Conservation (phyloP, 208 protist species). For the Trypanosoma cruzi region DNA sequence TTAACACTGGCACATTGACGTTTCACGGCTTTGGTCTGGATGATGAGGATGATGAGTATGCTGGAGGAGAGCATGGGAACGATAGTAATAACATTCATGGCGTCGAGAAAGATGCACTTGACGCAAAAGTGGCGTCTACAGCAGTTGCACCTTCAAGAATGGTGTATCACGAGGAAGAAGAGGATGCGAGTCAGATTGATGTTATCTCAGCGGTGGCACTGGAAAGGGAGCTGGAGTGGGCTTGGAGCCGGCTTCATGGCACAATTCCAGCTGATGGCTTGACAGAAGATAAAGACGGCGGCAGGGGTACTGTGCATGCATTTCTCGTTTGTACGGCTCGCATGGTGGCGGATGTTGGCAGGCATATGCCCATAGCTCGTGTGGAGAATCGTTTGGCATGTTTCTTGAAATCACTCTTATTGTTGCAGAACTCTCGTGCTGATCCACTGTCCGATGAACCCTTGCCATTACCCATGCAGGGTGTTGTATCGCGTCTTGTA, state of each 20-base stretch:
- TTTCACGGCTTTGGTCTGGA: constrained; percentile 67
- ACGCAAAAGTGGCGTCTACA: background rate
- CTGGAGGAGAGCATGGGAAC: constrained; percentile 15
- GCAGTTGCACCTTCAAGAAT: background rate
- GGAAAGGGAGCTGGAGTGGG: constrained; percentile 12
- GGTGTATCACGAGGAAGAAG: background rate
- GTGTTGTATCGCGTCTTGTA: constrained; percentile 11
- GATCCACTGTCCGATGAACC: background rate
- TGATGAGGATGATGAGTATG: constrained; percentile 43
- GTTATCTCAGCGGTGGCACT: background rate
- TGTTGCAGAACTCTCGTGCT: background rate
- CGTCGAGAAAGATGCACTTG: background rate
- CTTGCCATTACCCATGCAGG: background rate
- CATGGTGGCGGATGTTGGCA: constrained; percentile 9
- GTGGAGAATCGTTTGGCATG: constrained; percentile 5
- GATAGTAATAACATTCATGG: background rate
- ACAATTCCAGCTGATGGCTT: background rate
- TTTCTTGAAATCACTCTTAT: background rate
- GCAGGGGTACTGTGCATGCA: background rate
- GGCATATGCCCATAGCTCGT: background rate
- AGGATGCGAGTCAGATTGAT: background rate
- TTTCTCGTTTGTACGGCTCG: constrained; percentile 12
- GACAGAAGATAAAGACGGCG: background rate
- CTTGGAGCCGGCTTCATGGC: background rate
- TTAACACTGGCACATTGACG: constrained; percentile 71